A percentile compares a stretch with the other conserved stretches of the same genome.
phyloP scores from a whole-genome alignment of 2,329 filamentous ascomycete genomes.

The Phyllosticta capitalensis region DNA sequence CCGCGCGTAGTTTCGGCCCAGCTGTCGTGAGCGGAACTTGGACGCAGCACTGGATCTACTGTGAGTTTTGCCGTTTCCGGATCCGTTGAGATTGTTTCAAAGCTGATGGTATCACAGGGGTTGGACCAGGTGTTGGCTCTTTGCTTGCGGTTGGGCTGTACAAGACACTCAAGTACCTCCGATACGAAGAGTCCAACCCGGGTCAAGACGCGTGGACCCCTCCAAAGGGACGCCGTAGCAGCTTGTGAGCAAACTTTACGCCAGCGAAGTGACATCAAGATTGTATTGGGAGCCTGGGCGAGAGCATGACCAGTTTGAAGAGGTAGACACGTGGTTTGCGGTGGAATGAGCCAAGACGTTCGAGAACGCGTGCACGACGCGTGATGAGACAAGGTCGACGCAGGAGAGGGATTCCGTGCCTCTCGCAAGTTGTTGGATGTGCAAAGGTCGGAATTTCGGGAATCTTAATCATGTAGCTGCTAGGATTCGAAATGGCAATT shows the following conservation, averaged over 20 bases:
- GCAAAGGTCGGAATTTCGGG: background rate
- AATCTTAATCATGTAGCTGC: background rate
- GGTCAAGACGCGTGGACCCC: constrained; percentile 20
- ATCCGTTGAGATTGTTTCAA: background rate
- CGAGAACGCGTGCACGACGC: background rate
- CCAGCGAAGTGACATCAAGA: background rate
- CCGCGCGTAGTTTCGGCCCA: constrained; percentile 39
- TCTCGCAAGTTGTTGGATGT: background rate
- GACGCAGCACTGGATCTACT: constrained; percentile 44
- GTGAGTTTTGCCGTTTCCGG: constrained; percentile 12
- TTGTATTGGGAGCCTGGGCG: background rate
- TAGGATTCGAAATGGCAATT: background rate
- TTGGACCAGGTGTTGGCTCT: constrained; percentile 37
- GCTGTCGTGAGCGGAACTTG: constrained; percentile 37
- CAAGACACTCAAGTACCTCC: constrained; percentile 35
- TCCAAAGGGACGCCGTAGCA: background rate
- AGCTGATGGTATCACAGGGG: constrained; percentile 13
- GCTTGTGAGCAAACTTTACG: background rate
- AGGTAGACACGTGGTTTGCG: background rate
- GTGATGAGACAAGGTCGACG: background rate
- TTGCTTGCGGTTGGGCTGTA: constrained; percentile 42
- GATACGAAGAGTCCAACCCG: constrained; percentile 29
- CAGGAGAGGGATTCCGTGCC: background rate
- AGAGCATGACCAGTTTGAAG: background rate
- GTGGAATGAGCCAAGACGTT: background rate